These are phyloP conservation scores for Ogataea degrootiae DNA, from an alignment of 805 yeast species.

Conservation along the genomic window DNA sequence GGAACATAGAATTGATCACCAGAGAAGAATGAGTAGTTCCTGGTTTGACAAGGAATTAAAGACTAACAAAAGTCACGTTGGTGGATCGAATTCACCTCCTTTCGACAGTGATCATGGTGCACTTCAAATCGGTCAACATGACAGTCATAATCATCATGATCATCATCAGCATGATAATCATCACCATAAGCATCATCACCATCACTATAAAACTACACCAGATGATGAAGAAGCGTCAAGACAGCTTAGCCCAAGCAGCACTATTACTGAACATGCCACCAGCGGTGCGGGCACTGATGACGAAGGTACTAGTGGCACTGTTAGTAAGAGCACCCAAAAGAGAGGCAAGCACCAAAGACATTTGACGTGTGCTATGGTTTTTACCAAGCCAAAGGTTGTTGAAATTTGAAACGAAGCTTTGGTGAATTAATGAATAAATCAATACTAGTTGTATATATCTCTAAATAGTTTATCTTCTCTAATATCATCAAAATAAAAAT, in stretches of 20 bases:
- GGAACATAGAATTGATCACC: constrained; percentile 11
- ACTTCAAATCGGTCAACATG: background rate
- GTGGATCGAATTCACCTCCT: background rate
- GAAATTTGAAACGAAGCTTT: constrained; percentile 14
- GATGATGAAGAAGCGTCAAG: background rate
- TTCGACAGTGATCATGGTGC: background rate
- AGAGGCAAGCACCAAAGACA: constrained; percentile 35
- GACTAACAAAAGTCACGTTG: background rate
- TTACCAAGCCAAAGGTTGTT: constrained; percentile 34
- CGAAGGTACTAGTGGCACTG: background rate
- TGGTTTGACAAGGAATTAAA: constrained; percentile 15
- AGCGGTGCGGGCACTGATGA: too few species aligned
- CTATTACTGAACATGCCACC: too few species aligned
- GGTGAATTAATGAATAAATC: background rate
- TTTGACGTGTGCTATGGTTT: constrained; percentile 43
- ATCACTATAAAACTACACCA: background rate
- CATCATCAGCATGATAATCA: constrained; percentile 4
- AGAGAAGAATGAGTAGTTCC: constrained; percentile 10
- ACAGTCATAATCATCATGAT: background rate
- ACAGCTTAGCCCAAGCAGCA: background rate
- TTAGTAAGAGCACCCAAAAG: background rate
- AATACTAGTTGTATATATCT: background rate
- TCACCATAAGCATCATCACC: constrained; percentile 1
- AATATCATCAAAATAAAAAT: too few species aligned
- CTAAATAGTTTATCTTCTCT: too few species aligned